Evolutionary conservation across 176 grass and related monocot genomes (phyloP), one percentile per base, ranked within the genome.

Genomic region (Carex cristatella): DNA sequence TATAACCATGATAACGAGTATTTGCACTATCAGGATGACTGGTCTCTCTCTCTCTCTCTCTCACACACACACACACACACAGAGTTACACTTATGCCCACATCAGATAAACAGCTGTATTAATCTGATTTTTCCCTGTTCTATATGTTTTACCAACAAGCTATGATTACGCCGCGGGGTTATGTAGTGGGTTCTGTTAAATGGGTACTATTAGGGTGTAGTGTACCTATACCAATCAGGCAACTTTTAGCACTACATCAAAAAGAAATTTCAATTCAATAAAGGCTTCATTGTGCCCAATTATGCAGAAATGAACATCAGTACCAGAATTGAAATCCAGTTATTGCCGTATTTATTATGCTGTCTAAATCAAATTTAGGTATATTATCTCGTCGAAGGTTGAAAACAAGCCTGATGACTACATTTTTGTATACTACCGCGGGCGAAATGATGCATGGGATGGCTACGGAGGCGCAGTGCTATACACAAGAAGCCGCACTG

Each of bases 21-120:
- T 87, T 86, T 99, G 77, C 93, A 99, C 84, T 99, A 95, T 40
- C 93, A 99, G 83, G 96, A 99, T 92, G 96, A 99, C 48, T 99
- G 96, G 96, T 98, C 65, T 65, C 27, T 67, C 46, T 76, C 85
- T 83, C 5, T 28, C 42, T 16, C 40, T 1, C 12, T 76, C 10
- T 2, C 16, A 5, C 4, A 10, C n/a, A 15, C 8, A 6, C 37
- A 11, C 65, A 7, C 4, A 12, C 18, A 73, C 40, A 12, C 69
- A 37, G 31, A 32, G 65, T 10, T 3, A 38, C 18, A 5, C 56
- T 58, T 58, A 14, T 15, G 8, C 35, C 9, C 67, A 69, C 5
- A 3, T n/a, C 7, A 72, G 32, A 72, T 48, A 42, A 18, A 46
- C 40, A 27, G 40, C 5, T 48, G 40, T 19, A 19, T 72, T 72